Conservation (phyloP, 1,284 basidiomycete genomes). For the Leccinum cinnamomeum region DNA sequence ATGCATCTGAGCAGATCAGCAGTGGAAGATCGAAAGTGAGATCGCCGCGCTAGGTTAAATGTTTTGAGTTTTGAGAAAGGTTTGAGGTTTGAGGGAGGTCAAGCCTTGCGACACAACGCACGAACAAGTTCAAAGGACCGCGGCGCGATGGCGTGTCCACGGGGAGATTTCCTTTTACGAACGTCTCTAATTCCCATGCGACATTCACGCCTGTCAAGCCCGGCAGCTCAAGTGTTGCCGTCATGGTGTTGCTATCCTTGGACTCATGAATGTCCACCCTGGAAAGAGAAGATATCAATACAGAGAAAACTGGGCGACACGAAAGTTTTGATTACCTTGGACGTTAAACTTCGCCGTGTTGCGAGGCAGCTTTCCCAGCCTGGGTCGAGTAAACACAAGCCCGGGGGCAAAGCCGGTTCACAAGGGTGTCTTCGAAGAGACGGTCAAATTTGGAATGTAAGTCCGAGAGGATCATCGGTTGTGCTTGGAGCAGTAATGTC, state of each 20-base stretch:
- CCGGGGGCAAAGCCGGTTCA: not conserved
- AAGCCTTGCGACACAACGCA: not conserved
- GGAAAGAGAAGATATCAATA: not conserved
- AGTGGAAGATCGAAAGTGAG: conserved; percentile 28
- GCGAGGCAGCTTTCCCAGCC: no score
- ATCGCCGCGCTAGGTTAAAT: conserved; percentile 28
- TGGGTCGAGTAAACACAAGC: not conserved
- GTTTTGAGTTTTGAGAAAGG: conserved; percentile 23
- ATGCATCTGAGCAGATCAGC: conserved; percentile 12
- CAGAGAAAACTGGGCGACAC: no score
- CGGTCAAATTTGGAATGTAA: conserved; percentile 7
- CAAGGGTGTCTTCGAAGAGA: conserved; percentile 13
- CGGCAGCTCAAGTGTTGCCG: conserved; percentile 19
- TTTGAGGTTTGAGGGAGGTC: conserved; percentile 2
- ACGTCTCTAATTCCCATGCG: not conserved
- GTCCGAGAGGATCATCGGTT: not conserved
- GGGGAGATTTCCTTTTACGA: conserved; percentile 16
- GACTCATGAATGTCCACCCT: conserved; percentile 40
- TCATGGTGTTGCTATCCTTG: conserved; percentile 37
- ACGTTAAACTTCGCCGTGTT: no score
- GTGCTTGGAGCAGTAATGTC: not conserved
- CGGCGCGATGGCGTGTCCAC: conserved; percentile 23
- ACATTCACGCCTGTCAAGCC: conserved; percentile 31
- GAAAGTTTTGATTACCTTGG: no score
- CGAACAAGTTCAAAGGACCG: conserved; percentile 10